Evolutionary conservation across 2,329 filamentous ascomycete genomes (phyloP).

Genomic region (Ceratocystis diversiconidia): DNA sequence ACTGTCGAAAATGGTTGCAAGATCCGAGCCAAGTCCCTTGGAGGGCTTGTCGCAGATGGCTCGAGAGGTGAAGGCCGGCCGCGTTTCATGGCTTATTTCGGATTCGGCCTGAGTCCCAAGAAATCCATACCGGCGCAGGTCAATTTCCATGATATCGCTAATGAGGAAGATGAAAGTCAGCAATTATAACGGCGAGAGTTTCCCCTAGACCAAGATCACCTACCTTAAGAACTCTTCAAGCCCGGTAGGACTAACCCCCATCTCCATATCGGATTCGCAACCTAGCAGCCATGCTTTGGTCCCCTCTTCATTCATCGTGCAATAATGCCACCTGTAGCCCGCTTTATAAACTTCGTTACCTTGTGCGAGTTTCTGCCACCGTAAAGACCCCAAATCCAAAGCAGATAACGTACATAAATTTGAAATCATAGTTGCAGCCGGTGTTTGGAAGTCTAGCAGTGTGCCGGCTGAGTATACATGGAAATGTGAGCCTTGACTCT

Average conservation of each 20-base stretch:
- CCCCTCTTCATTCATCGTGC: conserved; percentile 85
- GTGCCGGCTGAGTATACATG: conserved; percentile 89
- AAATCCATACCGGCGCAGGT: conserved; percentile 80
- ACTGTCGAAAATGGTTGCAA: conserved; percentile 74
- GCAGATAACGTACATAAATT: conserved; percentile 84
- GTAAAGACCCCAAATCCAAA: conserved; percentile 69
- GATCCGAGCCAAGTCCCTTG: conserved; percentile 67
- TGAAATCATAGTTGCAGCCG: conserved; percentile 70
- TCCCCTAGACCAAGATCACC: conserved; percentile 12
- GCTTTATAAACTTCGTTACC: conserved; percentile 84
- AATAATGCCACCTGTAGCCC: conserved; percentile 97
- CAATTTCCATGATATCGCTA: conserved; percentile 81
- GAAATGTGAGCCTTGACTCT: conserved; percentile 85
- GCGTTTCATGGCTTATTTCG: conserved; percentile 31
- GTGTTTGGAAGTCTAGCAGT: conserved; percentile 86
- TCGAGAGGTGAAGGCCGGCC: background rate
- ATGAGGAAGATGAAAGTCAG: conserved; percentile 19
- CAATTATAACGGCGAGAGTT: background rate
- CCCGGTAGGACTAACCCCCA: conserved; percentile 51
- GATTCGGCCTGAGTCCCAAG: conserved; percentile 60
- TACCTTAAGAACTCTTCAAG: conserved; percentile 76
- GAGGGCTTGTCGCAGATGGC: conserved; percentile 19
- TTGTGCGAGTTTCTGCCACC: conserved; percentile 91
- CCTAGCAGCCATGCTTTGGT: conserved; percentile 97
- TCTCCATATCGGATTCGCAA: conserved; percentile 60